Base-by-base conservation (phyloP, 2,329 filamentous ascomycete species). In the Scedosporium boydii region DNA sequence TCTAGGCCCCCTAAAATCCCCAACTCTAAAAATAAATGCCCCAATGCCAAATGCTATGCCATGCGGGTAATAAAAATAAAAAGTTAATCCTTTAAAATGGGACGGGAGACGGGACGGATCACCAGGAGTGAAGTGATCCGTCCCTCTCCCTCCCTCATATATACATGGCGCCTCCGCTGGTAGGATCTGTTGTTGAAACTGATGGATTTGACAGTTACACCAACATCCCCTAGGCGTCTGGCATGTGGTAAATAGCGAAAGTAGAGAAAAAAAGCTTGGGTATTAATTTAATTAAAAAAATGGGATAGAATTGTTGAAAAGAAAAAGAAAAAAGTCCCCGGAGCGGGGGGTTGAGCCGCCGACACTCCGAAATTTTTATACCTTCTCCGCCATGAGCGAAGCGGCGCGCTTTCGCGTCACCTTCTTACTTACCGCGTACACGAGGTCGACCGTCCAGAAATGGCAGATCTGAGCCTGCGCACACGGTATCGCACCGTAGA, bases 391-490 rank as follows among this genome's bases (percentile, higher is more conserved):
- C 14, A 42, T 34, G 6, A 56, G 29, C 46, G 59, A 56, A 9
- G 29, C 10, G 6, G 59, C 59, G 16, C 59, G 60, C 53, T 55
- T 62, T n/a, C 82, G 74, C 2, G 79, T 82, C 68, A 85, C 82
- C 70, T 90, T 91, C 73, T 86, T 85, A 76, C 86, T 89, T 68
- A 91, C 87, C 0, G 85, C 82, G 73, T 91, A 91, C 10, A 87
- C 85, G 66, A 91, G 71, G 62, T 88, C 79, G 41, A 87, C 76
- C 0, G 85, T 89, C 82, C 86, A 90, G 69, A 90, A 84, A 70
- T 91, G 88, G 69, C 80, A 83, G 62, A 90, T 73, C 66, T 88
- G 83, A 2, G 88, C 88, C 65, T 90, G 86, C 4, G 86, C 78
- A 53, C 85, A 84, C 0, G 88, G 88, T 18, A 90, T 81, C 0